A percentile compares a stretch with the other conserved stretches of the same genome.
These are phyloP conservation scores for Cinchona pubescens DNA, from an alignment of 257 asterid genomes.

Conservation along the genomic window DNA sequence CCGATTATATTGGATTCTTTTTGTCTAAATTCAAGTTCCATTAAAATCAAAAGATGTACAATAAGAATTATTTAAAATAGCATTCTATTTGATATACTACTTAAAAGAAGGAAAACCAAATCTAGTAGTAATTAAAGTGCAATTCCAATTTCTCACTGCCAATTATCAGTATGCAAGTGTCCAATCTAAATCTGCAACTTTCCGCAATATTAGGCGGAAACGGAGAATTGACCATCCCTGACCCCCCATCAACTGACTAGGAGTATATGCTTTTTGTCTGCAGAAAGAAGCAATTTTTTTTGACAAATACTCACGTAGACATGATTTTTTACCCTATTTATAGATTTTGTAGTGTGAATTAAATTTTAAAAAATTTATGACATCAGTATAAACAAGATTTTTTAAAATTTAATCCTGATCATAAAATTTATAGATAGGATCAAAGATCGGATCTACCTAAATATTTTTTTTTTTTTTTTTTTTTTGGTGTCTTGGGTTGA, in stretches of 20 bases:
- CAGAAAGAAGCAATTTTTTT: not conserved
- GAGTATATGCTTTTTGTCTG: not conserved
- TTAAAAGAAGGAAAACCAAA: not conserved
- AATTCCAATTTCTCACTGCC: not conserved
- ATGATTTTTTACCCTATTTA: too few species aligned
- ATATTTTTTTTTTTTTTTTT: not conserved
- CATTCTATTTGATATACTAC: not conserved
- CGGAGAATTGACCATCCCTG: not conserved
- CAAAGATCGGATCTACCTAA: too few species aligned
- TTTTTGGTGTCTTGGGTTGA: not conserved
- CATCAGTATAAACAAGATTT: too few species aligned
- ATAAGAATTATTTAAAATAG: not conserved
- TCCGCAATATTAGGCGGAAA: constrained; percentile 9
- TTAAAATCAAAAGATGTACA: too few species aligned
- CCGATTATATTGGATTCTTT: not conserved
- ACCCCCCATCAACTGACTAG: not conserved
- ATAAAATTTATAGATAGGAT: too few species aligned
- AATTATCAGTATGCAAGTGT: not conserved
- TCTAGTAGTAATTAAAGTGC: not conserved
- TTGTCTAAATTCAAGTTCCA: not conserved
- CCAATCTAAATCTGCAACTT: not conserved
- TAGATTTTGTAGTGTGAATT: too few species aligned
- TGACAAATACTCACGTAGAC: too few species aligned
- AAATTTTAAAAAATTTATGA: too few species aligned
- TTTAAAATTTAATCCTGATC: too few species aligned